A percentile compares a stretch with the other conserved stretches of the same genome.
Evolutionary conservation across 441 rosid genomes (phyloP).

Genomic region (Populus hybrid): DNA sequence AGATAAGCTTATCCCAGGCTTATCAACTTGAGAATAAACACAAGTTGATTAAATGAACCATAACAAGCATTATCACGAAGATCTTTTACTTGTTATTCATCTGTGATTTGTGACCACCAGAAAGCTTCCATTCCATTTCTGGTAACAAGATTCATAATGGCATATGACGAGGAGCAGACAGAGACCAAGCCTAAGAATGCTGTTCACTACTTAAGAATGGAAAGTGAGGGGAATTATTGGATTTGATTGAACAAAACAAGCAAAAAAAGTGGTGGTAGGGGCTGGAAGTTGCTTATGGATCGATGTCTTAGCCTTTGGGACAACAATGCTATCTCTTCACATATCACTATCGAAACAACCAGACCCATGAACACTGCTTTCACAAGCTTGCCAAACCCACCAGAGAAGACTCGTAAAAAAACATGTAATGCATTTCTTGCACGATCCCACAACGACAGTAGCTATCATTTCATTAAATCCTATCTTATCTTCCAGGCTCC

Average conservation of each 20-base stretch:
- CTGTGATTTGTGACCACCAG: background rate
- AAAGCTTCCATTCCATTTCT: background rate
- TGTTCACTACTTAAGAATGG: background rate
- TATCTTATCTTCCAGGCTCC: background rate
- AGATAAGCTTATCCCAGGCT: no score
- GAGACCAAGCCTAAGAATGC: background rate
- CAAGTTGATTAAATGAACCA: no score
- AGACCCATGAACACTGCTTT: constrained; percentile 2
- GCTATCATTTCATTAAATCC: background rate
- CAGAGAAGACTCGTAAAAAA: background rate
- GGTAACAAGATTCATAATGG: background rate
- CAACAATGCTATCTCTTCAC: no score
- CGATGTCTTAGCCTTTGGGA: background rate
- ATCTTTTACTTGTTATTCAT: background rate
- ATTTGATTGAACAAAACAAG: background rate
- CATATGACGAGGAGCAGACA: background rate
- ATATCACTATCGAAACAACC: background rate
- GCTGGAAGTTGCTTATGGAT: background rate
- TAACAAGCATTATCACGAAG: background rate
- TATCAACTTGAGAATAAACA: no score
- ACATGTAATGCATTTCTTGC: background rate
- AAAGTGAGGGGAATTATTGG: background rate
- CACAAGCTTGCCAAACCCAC: constrained; percentile 16
- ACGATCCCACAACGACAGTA: background rate
- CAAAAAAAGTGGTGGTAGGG: constrained; percentile 1